phyloP scores from a whole-genome alignment of 2,329 filamentous ascomycete genomes.

The Leptodontidium sp. region DNA sequence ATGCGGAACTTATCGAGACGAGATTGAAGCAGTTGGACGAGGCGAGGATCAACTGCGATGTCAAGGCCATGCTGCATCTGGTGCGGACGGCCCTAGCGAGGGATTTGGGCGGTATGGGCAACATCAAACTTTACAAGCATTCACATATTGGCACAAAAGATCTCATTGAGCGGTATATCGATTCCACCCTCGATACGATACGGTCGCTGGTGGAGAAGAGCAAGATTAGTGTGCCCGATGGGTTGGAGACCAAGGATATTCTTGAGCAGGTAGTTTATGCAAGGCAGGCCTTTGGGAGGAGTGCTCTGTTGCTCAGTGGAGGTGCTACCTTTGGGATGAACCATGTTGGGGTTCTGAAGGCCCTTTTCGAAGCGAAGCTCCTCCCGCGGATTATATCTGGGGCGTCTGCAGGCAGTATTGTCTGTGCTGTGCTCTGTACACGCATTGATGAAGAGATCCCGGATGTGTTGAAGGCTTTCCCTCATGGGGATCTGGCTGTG shows the following conservation, averaged over 20 bases:
- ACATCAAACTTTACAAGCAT: constrained; percentile 82
- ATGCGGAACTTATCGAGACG: constrained; percentile 71
- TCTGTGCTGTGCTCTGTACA: constrained; percentile 70
- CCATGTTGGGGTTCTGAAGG: constrained; percentile 74
- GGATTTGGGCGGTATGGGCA: constrained; percentile 86
- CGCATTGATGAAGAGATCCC: constrained; percentile 71
- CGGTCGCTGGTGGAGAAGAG: constrained; percentile 72
- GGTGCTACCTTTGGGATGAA: constrained; percentile 78
- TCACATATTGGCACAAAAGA: constrained; percentile 87
- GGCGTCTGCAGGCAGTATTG: constrained; percentile 74
- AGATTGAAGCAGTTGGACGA: constrained; percentile 79
- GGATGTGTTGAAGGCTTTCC: constrained; percentile 63
- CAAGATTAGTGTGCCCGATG: constrained; percentile 56
- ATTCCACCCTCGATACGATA: constrained; percentile 79
- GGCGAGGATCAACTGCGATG: constrained; percentile 75
- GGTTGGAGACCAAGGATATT: constrained; percentile 61
- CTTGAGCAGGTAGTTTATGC: constrained; percentile 67
- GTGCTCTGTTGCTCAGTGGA: constrained; percentile 71
- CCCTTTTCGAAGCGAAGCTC: constrained; percentile 68
- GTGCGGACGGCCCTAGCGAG: constrained; percentile 82
- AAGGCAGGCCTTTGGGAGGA: constrained; percentile 71
- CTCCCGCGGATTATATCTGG: constrained; percentile 74
- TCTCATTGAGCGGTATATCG: constrained; percentile 87
- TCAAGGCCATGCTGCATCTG: constrained; percentile 79
- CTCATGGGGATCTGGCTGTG: constrained; percentile 68